These are phyloP conservation scores for Massariosphaeria phaeospora DNA, from an alignment of 495 filamentous ascomycete species.

Conservation along the genomic window DNA sequence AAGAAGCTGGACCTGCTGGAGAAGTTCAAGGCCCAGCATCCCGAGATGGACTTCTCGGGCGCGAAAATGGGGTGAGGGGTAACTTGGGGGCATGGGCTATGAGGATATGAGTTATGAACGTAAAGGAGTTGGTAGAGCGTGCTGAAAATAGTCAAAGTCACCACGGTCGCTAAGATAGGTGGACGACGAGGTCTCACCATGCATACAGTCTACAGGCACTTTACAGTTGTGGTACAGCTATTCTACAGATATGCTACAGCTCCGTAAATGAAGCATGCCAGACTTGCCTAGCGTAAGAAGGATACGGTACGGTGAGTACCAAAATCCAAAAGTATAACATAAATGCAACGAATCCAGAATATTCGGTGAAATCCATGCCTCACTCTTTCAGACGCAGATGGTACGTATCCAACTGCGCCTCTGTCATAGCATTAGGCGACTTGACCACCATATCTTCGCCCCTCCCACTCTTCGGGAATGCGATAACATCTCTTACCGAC, in stretches of 20 bases:
- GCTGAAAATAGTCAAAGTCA: too few relatives aligned
- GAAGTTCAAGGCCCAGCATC: slow-evolving; percentile 82
- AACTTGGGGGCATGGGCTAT: neutral
- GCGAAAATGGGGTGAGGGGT: slow-evolving; percentile 61
- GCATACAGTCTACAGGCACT: too few relatives aligned
- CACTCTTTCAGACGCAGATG: slow-evolving; percentile 49
- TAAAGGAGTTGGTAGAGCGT: too few relatives aligned
- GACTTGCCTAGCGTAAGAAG: too few relatives aligned
- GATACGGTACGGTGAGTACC: too few relatives aligned
- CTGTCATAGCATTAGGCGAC: slow-evolving; percentile 61
- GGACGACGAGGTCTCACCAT: too few relatives aligned
- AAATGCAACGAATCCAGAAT: neutral
- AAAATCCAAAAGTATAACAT: too few relatives aligned
- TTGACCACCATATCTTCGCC: slow-evolving; percentile 78
- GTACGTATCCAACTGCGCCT: slow-evolving; percentile 65
- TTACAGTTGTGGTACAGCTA: too few relatives aligned
- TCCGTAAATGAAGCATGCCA: too few relatives aligned
- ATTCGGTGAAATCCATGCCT: neutral
- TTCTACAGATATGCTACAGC: too few relatives aligned
- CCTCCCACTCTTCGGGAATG: slow-evolving; percentile 88
- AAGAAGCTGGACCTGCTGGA: slow-evolving; percentile 86
- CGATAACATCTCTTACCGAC: slow-evolving; percentile 84
- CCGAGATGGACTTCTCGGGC: slow-evolving; percentile 81
- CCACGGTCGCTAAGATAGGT: too few relatives aligned
- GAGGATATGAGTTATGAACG: neutral